Evolutionary conservation across 2,329 filamentous ascomycete genomes (phyloP), one percentile per base, ranked within the genome.

Genomic region (Zymoseptoria passerinii): DNA sequence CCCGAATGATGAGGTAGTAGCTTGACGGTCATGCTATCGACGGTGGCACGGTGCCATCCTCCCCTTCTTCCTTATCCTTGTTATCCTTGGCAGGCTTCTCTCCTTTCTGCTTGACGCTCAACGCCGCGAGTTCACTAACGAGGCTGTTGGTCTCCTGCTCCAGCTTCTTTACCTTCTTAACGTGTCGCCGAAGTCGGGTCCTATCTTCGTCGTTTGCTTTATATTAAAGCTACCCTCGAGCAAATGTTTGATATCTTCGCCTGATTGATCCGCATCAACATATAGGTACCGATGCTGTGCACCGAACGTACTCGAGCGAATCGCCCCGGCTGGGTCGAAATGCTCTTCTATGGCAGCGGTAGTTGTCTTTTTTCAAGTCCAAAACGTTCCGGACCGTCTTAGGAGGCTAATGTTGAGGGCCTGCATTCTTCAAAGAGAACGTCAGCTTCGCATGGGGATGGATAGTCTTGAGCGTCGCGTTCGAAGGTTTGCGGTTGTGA

Each of bases 231-330:
- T n/a, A n/a, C 0, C 89, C 70, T 92, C 89, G 1, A 94, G 78
- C n/a, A 94, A 73, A 7, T 86, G 87, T 71, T 92, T 92, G 63
- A 94, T 79, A 65, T 92, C 88, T 52, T 86, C 85, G 54, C 82
- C 83, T 9, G 89, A 88, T 70, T 89, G 87, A 58, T 78, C 77
- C 0, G 87, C 83, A 64, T 92, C 88, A 5, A 87, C 83, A 65
- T 88, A 90, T 56, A 77, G 77, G 65, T 78, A 77, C 8, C 80
- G 77, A 64, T 85, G 83, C 16, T 77, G 73, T 0, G 79, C 75
- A 4, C 81, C 81, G 65, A 83, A 84, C 4, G 72, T 70, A 19
- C 76, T 35, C 8, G 29, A 35, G 9, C 29, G 29, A 35, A 35
- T 35, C 29, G 29, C 29, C 29, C 8, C 29, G 28, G 28, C 28